These are phyloP conservation scores for thale cress (Arabidopsis thaliana) DNA, from an alignment of 345 rosid genomes.

Conservation along the genomic window TAIR10.1 NC_003071.7:8476501-8477000, in stretches of 20 bases:
- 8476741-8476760: constrained; percentile 79
- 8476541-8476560: constrained; percentile 75
- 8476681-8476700: constrained; percentile 91
- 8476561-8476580: constrained; percentile 87
- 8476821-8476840: constrained; percentile 57
- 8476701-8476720: constrained; percentile 66
- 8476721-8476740: constrained; percentile 55
- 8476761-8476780: constrained; percentile 71
- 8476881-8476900: constrained; percentile 4
- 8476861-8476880: constrained; percentile 4
- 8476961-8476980: constrained; percentile 74
- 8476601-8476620: constrained; percentile 88
- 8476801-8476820: constrained; percentile 73
- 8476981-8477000: constrained; percentile 90
- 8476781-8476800: constrained; percentile 66
- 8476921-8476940: constrained; percentile 68
- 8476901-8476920: constrained; percentile 32
- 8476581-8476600: constrained; percentile 89
- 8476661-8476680: constrained; percentile 82
- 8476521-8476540: constrained; percentile 89
- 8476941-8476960: constrained; percentile 57
- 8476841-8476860: not conserved
- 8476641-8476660: constrained; percentile 74
- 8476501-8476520: constrained; percentile 78
- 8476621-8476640: constrained; percentile 92